Conservation (phyloP, 768 basidiomycete species). For the Suillus placidus region DNA sequence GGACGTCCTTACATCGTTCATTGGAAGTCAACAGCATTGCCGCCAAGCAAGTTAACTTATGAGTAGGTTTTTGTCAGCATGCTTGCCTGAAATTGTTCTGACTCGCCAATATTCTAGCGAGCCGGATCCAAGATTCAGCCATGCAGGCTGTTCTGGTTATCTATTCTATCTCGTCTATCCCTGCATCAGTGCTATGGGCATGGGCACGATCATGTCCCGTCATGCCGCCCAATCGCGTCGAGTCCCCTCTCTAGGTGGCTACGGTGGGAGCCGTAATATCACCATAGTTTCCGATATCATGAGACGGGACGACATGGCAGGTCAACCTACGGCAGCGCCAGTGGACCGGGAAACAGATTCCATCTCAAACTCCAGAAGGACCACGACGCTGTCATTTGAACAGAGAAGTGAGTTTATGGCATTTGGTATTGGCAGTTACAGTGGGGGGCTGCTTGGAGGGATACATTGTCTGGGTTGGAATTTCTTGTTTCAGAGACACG, state of each 20-base stretch:
- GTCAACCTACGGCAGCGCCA: no score
- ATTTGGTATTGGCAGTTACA: no score
- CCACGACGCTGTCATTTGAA: no score
- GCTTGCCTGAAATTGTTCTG: not conserved
- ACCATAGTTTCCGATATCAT: no score
- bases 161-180: not conserved
- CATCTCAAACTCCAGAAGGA: no score
- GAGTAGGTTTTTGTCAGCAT: not conserved
- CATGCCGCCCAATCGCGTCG: not conserved
- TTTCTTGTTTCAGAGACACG: not conserved
- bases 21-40: not conserved
- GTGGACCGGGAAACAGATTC: no score
- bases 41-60: fast-evolving
- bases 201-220: not conserved
- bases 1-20: not conserved
- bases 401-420: no score
- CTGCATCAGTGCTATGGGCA: not conserved
- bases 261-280: not conserved
- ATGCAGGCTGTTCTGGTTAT: not conserved
- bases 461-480: not conserved
- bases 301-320: no score
- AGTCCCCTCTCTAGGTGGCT: not conserved
- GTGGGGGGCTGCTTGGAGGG: not conserved
- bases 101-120: not conserved
- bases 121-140: not conserved